Percentiles rank a stretch among this genome's conserved stretches.
phyloP scores from a whole-genome alignment of 2,329 filamentous ascomycete genomes.

The Trichoderma afroharzianum region DNA sequence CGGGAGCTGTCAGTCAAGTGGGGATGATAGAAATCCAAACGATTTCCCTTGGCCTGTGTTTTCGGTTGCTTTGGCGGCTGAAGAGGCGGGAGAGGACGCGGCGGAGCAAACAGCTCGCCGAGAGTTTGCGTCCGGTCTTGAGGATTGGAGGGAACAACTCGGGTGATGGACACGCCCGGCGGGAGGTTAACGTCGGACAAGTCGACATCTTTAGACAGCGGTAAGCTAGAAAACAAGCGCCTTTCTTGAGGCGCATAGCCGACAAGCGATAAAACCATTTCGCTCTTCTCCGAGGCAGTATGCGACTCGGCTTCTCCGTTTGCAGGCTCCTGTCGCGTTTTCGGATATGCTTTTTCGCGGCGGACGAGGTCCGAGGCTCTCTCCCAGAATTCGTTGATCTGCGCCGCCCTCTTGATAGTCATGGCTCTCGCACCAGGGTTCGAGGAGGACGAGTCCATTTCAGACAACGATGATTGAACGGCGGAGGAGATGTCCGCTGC shows the following conservation, averaged over 20 bases:
- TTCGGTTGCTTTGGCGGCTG: slow-evolving; percentile 71
- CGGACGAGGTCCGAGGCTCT: slow-evolving; percentile 60
- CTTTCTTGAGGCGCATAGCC: slow-evolving; percentile 71
- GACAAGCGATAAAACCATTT: slow-evolving; percentile 68
- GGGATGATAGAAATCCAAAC: slow-evolving; percentile 52
- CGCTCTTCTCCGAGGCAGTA: slow-evolving; percentile 41
- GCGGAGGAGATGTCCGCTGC: slow-evolving; percentile 53
- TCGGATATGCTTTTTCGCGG: slow-evolving; percentile 55
- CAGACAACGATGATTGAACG: slow-evolving; percentile 46
- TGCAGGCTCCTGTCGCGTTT: slow-evolving; percentile 35
- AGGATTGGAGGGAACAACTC: slow-evolving; percentile 32
- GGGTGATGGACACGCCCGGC: slow-evolving; percentile 59
- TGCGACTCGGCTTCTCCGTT: slow-evolving; percentile 40
- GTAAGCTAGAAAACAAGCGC: slow-evolving; percentile 84
- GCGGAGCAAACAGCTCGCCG: slow-evolving; percentile 70
- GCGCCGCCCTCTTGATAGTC: slow-evolving; percentile 38
- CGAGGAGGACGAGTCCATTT: slow-evolving; percentile 39
- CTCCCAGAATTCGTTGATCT: slow-evolving; percentile 56
- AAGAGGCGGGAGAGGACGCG: slow-evolving; percentile 60
- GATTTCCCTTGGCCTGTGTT: slow-evolving; percentile 60
- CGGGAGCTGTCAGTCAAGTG: slow-evolving; percentile 53
- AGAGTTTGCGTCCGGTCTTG: slow-evolving; percentile 59
- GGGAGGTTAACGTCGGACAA: slow-evolving; percentile 56
- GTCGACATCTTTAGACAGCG: slow-evolving; percentile 30
- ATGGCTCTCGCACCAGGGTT: slow-evolving; percentile 28